Percentiles rank a stretch among this genome's conserved stretches.
These are phyloP conservation scores for Schizochytrium sp. DNA, from an alignment of 108 stramenopile genomes.

Conservation along the genomic window DNA sequence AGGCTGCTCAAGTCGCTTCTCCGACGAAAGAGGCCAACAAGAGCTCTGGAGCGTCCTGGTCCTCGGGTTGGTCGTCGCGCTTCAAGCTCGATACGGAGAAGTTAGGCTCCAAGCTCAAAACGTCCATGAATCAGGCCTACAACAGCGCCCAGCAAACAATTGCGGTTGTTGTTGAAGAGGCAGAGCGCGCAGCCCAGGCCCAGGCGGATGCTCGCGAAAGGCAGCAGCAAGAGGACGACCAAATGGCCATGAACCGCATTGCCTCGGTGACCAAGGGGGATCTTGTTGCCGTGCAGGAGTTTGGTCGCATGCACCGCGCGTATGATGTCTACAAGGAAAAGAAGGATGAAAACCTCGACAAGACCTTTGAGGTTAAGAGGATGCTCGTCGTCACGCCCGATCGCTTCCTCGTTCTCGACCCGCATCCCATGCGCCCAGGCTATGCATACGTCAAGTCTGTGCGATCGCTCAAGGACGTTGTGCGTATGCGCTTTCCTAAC, in stretches of 20 bases:
- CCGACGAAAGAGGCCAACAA: neutral
- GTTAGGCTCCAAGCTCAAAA: neutral
- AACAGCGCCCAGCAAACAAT: neutral
- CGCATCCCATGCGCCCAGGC: neutral
- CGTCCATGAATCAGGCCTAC: constrained; percentile 9
- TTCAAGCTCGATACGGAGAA: neutral
- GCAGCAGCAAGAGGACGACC: neutral
- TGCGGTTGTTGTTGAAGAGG: neutral
- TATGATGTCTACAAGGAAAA: neutral
- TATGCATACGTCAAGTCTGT: neutral
- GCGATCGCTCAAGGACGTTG: neutral
- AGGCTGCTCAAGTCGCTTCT: neutral
- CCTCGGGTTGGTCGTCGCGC: constrained; percentile 10
- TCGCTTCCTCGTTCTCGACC: neutral
- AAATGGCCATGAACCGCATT: neutral
- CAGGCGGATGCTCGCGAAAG: neutral
- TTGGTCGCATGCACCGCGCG: neutral
- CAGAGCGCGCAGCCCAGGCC: neutral
- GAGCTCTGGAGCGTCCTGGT: neutral
- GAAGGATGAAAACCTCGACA: neutral
- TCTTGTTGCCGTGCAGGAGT: neutral
- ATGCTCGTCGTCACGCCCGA: constrained; percentile 6
- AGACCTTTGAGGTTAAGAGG: neutral
- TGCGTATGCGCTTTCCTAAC: neutral
- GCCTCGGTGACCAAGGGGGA: neutral